Evolutionary conservation across 768 basidiomycete genomes (phyloP), one percentile per base, ranked within the genome.

Genomic region (Tricholoma furcatifolium): DNA sequence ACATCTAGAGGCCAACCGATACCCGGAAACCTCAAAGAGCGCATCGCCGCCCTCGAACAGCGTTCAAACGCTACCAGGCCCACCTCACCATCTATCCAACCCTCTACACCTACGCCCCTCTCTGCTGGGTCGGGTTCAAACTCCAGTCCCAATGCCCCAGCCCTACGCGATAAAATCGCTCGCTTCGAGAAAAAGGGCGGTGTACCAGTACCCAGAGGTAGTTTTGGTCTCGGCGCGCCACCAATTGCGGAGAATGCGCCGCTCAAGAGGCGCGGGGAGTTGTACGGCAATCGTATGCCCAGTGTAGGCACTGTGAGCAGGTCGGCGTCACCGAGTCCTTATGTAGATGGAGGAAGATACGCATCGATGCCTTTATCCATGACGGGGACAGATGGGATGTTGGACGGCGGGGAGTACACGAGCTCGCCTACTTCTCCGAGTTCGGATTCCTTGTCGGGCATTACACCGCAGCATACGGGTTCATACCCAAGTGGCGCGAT

Each of bases 41-140:
- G 90, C 49, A 91, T 92, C 57, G 90, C 90, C 15, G 88, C 88
- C 23, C 73, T 92, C 44, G 83, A 92, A 65, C 88, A 88, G 59
- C 78, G 80, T 27, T 27, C 27, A 48, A 76, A 72, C 65, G 66
- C 50, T 47, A 65, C 50, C 55, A 61, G 58, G 55, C 57, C 51
- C 21, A 50, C 53, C 56, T 10, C 45, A 51, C 50, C 31, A 50
- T 32, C 48, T 70, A 10, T 64, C 68, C 64, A 71, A 10, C 62
- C 70, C 21, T 59, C 65, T 12, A 56, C 67, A n/a, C 54, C 61
- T 20, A 46, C 67, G 48, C 40, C 47, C 18, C 4, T 23, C 35
- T 6, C 47, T 18, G 8, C 47, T 38, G 67, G 64, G 43, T 63
- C 65, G 4, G 62, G 58, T 6, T 56, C 63, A 32, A 55, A 59